phyloP scores from a whole-genome alignment of 176 grass and related monocot species.

The Guadua angustifolia region DNA sequence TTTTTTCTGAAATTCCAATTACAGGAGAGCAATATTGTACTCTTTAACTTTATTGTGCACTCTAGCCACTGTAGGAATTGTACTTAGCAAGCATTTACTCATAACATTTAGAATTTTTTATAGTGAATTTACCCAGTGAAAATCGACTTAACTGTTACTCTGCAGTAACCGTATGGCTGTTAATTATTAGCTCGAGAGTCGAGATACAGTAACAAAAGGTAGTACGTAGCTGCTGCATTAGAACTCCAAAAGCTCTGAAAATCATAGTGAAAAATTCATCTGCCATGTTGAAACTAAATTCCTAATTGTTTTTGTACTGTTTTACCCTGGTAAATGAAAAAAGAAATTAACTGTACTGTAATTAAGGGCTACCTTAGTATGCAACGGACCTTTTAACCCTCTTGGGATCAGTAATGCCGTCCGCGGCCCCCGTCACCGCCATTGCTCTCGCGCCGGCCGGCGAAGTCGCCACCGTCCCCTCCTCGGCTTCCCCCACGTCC shows the following conservation, averaged over 20 bases:
- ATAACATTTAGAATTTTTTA: neutral
- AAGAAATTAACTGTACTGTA: neutral
- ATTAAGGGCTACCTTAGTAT: neutral
- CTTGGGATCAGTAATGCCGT: conserved; percentile 63
- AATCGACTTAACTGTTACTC: neutral
- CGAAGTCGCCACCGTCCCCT: conserved; percentile 13
- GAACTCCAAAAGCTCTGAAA: neutral
- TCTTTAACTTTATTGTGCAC: neutral
- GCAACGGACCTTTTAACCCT: conserved; percentile 79
- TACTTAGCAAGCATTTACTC: neutral
- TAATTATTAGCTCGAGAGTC: neutral
- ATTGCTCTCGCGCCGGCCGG: neutral
- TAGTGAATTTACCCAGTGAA: neutral
- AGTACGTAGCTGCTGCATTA: neutral
- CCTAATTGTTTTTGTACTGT: neutral
- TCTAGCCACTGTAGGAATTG: neutral
- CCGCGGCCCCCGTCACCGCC: neutral
- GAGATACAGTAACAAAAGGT: neutral
- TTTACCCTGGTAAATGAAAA: conserved; percentile 14
- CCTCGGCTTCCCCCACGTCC: conserved; percentile 56
- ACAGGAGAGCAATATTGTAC: neutral
- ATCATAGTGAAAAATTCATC: neutral
- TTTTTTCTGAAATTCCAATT: neutral
- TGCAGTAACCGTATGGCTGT: neutral
- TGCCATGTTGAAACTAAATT: neutral